phyloP scores from a whole-genome alignment of 768 basidiomycete species.

The Tricholoma saponaceum region DNA sequence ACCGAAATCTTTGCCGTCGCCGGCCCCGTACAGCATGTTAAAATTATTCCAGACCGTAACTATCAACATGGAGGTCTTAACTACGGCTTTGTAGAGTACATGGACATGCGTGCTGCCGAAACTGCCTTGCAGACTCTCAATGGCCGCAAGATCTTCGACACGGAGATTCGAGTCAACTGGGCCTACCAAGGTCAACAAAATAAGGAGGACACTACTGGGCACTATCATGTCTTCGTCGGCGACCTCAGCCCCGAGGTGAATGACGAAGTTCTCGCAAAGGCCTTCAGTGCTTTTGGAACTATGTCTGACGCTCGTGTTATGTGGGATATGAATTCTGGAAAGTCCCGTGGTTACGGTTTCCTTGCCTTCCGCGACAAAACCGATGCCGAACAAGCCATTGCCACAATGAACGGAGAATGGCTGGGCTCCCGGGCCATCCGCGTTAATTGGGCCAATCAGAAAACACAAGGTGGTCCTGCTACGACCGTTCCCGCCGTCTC shows the following conservation, averaged over 20 bases:
- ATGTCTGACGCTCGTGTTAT: conserved; percentile 98
- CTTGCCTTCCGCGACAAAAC: conserved; percentile 98
- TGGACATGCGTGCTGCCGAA: conserved; percentile 97
- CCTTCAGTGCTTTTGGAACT: conserved; percentile 94
- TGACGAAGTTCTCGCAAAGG: conserved; percentile 94
- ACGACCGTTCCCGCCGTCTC: conserved; percentile 24
- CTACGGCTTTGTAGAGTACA: conserved; percentile 99
- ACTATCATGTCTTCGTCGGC: conserved; percentile 99
- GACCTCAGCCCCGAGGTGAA: conserved; percentile 99
- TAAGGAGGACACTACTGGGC: conserved; percentile 97
- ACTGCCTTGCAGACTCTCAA: conserved; percentile 98
- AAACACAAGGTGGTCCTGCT: conserved; percentile 73
- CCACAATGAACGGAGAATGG: conserved; percentile 99
- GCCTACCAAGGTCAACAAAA: conserved; percentile 98
- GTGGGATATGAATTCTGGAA: conserved; percentile 99
- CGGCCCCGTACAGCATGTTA: conserved; percentile 96
- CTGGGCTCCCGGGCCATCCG: conserved; percentile 96
- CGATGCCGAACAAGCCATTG: conserved; percentile 98
- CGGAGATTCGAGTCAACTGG: conserved; percentile 99
- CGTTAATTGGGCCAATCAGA: conserved; percentile 99
- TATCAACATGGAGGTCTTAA: conserved; percentile 99
- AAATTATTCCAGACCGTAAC: conserved; percentile 99
- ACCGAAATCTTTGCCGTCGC: conserved; percentile 96
- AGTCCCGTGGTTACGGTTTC: conserved; percentile 97
- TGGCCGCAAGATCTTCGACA: conserved; percentile 99